These are phyloP conservation scores for Mycotypha africana DNA, from an alignment of 371 early-diverging fungal species.

Conservation along the genomic window DNA sequence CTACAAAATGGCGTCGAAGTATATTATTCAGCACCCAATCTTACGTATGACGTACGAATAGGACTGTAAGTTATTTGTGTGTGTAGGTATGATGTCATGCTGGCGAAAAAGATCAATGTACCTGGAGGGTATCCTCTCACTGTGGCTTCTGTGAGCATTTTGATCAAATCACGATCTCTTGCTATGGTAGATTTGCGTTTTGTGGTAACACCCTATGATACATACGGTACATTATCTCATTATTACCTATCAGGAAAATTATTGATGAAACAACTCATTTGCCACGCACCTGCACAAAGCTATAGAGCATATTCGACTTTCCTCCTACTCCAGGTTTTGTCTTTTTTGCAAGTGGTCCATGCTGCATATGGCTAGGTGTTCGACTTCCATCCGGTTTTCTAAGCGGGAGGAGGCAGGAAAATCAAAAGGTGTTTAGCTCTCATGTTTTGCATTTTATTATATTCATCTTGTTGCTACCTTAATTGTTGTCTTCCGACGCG, in stretches of 20 bases:
- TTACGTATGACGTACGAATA: constrained; percentile 14
- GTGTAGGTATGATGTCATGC: background rate
- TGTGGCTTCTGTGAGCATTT: constrained; percentile 63
- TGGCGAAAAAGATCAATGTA: constrained; percentile 6
- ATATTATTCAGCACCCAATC: constrained; percentile 82
- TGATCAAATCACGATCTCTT: constrained; percentile 70
- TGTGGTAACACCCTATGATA: constrained; percentile 53
- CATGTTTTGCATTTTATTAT: no score
- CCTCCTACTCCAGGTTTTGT: no score
- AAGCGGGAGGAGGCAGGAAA: no score
- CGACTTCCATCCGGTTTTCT: constrained; percentile 48
- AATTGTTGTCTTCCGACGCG: constrained; percentile 62
- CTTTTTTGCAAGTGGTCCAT: no score
- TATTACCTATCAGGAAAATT: no score
- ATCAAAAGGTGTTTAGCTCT: no score
- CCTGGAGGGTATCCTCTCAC: constrained; percentile 62
- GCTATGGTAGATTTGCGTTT: constrained; percentile 78
- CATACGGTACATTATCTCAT: no score
- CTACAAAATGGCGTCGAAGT: constrained; percentile 87
- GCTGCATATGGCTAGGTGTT: constrained; percentile 22
- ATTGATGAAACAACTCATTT: no score
- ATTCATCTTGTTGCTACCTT: constrained; percentile 28
- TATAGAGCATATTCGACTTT: constrained; percentile 38
- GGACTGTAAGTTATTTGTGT: background rate
- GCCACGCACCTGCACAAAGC: constrained; percentile 61